A percentile compares a stretch with the other conserved stretches of the same genome.
Evolutionary conservation across 495 filamentous ascomycete genomes (phyloP).

Genomic region (Penicillium malachiteum): DNA sequence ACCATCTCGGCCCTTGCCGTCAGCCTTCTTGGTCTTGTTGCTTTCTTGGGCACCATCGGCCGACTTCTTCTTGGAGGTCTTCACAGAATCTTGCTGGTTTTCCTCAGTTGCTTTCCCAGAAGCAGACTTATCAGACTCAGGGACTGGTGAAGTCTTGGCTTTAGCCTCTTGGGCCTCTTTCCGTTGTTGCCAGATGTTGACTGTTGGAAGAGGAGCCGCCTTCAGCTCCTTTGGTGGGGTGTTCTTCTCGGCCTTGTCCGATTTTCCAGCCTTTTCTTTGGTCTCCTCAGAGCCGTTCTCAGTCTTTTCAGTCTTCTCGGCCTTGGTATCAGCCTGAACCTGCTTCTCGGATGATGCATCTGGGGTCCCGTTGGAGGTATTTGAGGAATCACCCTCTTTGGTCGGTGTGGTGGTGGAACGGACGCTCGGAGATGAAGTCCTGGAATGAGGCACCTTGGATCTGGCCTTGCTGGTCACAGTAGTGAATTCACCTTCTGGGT

Average conservation of each 20-base stretch:
- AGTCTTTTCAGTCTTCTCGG: constrained; percentile 29
- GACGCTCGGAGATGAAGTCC: constrained; percentile 66
- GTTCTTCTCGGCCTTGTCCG: constrained; percentile 47
- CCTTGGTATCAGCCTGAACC: constrained; percentile 52
- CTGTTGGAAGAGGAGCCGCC: constrained; percentile 74
- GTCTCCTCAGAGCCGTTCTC: constrained; percentile 28
- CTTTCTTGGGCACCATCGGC: constrained; percentile 28
- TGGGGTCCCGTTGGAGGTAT: constrained; percentile 61
- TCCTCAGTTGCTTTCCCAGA: constrained; percentile 39
- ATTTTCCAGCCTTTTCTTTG: constrained; percentile 38
- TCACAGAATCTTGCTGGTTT: constrained; percentile 39
- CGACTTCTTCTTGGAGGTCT: constrained; percentile 50
- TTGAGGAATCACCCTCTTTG: constrained; percentile 71
- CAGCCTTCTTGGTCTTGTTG: constrained; percentile 42
- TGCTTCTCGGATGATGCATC: constrained; percentile 68
- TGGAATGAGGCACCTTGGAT: constrained; percentile 46
- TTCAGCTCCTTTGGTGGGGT: constrained; percentile 64
- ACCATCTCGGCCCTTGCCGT: constrained; percentile 45
- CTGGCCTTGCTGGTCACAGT: constrained; percentile 31
- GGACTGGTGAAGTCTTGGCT: constrained; percentile 49
- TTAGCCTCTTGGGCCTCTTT: constrained; percentile 69
- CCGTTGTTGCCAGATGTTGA: constrained; percentile 84
- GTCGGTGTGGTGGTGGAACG: constrained; percentile 61
- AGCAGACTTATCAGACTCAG: constrained; percentile 26
- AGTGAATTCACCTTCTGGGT: constrained; percentile 35